phyloP scores from a whole-genome alignment of 495 filamentous ascomycete species.

The Penicillium herquei region DNA sequence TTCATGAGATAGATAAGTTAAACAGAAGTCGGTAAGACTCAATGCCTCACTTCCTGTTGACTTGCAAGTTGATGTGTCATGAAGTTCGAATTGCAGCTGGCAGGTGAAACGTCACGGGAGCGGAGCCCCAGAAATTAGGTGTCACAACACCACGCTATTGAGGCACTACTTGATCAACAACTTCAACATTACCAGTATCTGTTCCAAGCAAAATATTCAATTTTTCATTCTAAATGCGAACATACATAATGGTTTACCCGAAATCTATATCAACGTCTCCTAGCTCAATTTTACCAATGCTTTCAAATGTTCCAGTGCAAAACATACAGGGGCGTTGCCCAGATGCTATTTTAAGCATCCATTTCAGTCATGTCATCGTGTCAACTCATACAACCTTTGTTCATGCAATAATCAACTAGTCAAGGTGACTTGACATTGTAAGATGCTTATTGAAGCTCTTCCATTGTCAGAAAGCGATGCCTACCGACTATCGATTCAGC shows the following conservation, averaged over 20 bases:
- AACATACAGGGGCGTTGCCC: neutral
- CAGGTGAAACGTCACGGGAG: conserved; percentile 4
- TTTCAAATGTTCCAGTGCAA: neutral
- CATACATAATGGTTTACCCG: too few species aligned
- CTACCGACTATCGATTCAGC: conserved; percentile 25
- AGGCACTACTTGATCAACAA: neutral
- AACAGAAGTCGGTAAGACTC: neutral
- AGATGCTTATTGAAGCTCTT: neutral
- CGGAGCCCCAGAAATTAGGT: conserved; percentile 3
- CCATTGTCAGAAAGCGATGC: neutral
- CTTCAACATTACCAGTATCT: neutral
- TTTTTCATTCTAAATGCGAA: neutral
- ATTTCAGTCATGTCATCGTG: neutral
- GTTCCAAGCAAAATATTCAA: neutral
- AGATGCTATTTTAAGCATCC: neutral
- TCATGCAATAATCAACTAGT: neutral
- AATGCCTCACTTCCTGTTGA: neutral
- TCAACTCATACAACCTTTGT: neutral
- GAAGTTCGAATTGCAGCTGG: neutral
- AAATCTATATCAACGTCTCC: too few species aligned
- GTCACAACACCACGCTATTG: neutral
- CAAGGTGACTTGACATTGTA: neutral
- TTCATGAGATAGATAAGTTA: neutral
- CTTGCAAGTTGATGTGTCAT: conserved; percentile 1
- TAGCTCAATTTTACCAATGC: too few species aligned